Conservation (phyloP, 2,329 filamentous ascomycete genomes). For the Endocalyx cinctus region DNA sequence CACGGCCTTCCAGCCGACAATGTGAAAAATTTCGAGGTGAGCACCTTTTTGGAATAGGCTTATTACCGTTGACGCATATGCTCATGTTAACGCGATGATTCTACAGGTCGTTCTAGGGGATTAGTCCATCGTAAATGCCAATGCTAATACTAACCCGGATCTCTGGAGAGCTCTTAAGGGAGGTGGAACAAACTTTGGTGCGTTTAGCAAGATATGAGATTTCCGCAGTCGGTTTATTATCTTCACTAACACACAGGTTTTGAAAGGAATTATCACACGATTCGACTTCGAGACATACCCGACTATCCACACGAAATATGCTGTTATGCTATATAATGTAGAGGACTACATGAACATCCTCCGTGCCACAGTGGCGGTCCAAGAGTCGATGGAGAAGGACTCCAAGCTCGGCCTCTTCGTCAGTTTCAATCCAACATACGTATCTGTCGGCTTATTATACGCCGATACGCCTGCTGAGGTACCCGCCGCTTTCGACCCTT, state of each 20-base stretch:
- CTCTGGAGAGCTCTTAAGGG: slow-evolving; percentile 15
- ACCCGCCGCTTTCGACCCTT: slow-evolving; percentile 9
- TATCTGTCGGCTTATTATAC: slow-evolving; percentile 11
- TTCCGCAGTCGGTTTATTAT: too few relatives aligned
- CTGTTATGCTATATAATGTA: slow-evolving; percentile 11
- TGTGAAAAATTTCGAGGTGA: slow-evolving; percentile 15
- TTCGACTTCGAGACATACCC: slow-evolving; percentile 14
- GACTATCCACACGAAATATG: slow-evolving; percentile 10
- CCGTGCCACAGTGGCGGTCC: slow-evolving; percentile 4
- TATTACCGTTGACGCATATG: too few relatives aligned
- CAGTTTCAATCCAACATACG: slow-evolving; percentile 7
- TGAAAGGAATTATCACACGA: slow-evolving; percentile 17
- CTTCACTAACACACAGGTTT: too few relatives aligned
- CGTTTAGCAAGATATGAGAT: too few relatives aligned
- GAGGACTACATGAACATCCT: slow-evolving; percentile 12
- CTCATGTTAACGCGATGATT: too few relatives aligned
- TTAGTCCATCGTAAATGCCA: slow-evolving; percentile 12
- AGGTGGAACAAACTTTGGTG: slow-evolving; percentile 16
- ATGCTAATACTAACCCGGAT: slow-evolving; percentile 6
- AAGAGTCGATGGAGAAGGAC: slow-evolving; percentile 16
- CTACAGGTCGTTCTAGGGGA: slow-evolving; percentile 11
- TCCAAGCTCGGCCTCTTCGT: slow-evolving; percentile 10
- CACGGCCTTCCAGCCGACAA: slow-evolving; percentile 12
- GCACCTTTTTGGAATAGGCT: too few relatives aligned
- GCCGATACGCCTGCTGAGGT: slow-evolving; percentile 4